Percentiles rank a stretch among this genome's conserved stretches.
These are phyloP conservation scores for Metschnikowia dekortorum DNA, from an alignment of 805 yeast species.

Conservation along the genomic window DNA sequence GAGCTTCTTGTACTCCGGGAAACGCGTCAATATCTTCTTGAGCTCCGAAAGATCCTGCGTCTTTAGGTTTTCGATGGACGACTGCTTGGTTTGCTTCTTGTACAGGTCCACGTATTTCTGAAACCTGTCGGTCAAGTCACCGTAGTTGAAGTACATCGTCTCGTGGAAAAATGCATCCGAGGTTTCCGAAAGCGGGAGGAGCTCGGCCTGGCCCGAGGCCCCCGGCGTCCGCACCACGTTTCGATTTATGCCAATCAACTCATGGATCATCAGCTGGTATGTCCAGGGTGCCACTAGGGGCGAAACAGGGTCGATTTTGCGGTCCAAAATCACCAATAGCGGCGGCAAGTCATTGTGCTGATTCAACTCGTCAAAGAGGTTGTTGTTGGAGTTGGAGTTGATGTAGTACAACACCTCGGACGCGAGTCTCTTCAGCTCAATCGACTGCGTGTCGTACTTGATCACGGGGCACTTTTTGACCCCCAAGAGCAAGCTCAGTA, in stretches of 20 bases:
- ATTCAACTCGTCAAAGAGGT: conserved; percentile 62
- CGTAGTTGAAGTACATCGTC: conserved; percentile 86
- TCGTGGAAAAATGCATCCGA: conserved; percentile 73
- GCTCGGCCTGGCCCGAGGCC: conserved; percentile 37
- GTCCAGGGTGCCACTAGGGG: conserved; percentile 96
- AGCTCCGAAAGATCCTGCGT: conserved; percentile 73
- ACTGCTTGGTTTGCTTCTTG: conserved; percentile 72
- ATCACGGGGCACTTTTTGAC: conserved; percentile 75
- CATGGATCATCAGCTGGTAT: conserved; percentile 96
- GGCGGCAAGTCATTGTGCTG: conserved; percentile 65
- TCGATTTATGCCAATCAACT: conserved; percentile 74
- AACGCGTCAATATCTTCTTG: conserved; percentile 85
- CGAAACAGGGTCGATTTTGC: conserved; percentile 88
- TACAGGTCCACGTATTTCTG: conserved; percentile 80
- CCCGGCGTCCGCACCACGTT: conserved; percentile 69
- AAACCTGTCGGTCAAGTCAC: conserved; percentile 86
- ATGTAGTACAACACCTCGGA: conserved; percentile 58
- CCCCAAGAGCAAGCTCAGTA: conserved; percentile 61
- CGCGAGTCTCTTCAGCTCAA: conserved; percentile 61
- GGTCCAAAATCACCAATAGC: conserved; percentile 67
- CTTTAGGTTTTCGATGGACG: conserved; percentile 53
- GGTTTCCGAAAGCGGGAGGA: conserved; percentile 49
- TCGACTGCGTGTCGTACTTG: conserved; percentile 69
- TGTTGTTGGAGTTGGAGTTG: conserved; percentile 48
- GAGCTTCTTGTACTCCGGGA: conserved; percentile 88